phyloP scores from a whole-genome alignment of 345 rosid genomes.

The Psidium guajava region DNA sequence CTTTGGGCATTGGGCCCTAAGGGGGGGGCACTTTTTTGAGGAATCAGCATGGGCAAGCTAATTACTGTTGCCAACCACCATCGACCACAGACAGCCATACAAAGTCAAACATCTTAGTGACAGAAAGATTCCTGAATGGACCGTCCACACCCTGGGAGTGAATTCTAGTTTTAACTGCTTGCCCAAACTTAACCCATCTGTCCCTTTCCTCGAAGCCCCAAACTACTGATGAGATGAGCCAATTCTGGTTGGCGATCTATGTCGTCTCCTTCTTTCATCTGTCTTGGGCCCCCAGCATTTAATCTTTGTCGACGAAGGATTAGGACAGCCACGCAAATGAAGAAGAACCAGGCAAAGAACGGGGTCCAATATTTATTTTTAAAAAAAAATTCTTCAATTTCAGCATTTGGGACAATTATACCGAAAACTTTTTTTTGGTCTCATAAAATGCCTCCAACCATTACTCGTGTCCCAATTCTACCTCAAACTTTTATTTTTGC shows the following conservation, averaged over 20 bases:
- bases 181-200: not conserved
- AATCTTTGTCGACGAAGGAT: not conserved
- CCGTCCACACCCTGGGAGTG: not conserved
- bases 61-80: not conserved
- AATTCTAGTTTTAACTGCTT: not conserved
- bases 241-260: not conserved
- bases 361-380: no score
- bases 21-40: not conserved
- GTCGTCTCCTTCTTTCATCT: not conserved
- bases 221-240: not conserved
- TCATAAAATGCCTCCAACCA: no score
- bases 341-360: no score
- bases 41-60: not conserved
- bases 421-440: no score
- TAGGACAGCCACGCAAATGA: not conserved
- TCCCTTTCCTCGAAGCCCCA: not conserved
- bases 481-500: no score
- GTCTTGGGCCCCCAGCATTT: not conserved
- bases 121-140: not conserved
- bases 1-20: no score
- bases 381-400: no score
- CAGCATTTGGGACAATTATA: no score
- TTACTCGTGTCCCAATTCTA: no score
- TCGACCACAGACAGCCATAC: not conserved
- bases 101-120: not conserved